Base-by-base conservation (phyloP, 2,329 filamentous ascomycete species). In the Chaetomiaceae sp. region DNA sequence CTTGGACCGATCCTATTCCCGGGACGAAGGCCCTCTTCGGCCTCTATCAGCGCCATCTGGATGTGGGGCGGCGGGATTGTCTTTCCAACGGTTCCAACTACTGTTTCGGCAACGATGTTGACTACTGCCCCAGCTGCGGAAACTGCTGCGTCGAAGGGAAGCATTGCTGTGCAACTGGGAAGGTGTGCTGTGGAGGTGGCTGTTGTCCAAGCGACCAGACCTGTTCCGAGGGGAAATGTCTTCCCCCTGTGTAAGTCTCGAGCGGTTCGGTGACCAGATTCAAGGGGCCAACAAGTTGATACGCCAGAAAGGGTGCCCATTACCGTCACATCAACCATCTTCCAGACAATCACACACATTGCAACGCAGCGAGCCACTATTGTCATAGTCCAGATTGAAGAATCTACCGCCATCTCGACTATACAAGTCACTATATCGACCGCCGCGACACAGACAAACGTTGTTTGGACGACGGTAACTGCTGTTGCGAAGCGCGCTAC, bases 51-150 rank as follows among this genome's bases (percentile, higher is more conserved):
- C 60, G 53, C 2, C n/a, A 33, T 9, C 25, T 56, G 20, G 52
- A 57, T 27, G 18, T 63, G 6, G 37, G 54, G n/a, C 58, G 45
- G 34, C 56, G 63, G 20, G 64, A 64, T 44, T 68, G 66, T 33
- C 55, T 65, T n/a, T 42, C 63, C 23, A 68, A 68, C 49, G 66
- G 66, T 10, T 65, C 66, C 48, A 68, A 66, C 54, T 68, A 63
- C 51, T 68, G 66, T 62, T 68, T 68, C 48, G 58, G 58, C 43
- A 58, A 65, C 54, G 56, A 47, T 36, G 55, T 48, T 47, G 61
- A 60, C 55, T 67, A 55, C 56, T 68, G 66, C 41, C 43, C 61
- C 1, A 54, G 54, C 16, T 68, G 66, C 30, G 66, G 65, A 10
- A 62, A 58, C 4, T 68, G 66, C 54, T 68, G 66, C 47, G 51